Evolutionary conservation across 768 basidiomycete genomes (phyloP).

Genomic region (Rhizopogon roseolus): DNA sequence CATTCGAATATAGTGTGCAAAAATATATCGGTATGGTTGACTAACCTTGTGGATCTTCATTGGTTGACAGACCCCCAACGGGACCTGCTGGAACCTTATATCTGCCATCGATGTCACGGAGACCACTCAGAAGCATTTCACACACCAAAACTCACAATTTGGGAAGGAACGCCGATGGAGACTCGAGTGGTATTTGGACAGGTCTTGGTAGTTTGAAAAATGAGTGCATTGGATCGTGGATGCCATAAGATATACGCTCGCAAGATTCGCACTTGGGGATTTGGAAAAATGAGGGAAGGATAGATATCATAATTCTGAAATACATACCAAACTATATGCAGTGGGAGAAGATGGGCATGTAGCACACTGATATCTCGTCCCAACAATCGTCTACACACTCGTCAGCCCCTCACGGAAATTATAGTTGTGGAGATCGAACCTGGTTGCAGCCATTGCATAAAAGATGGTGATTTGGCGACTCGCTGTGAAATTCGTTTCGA

Average conservation of each 20-base stretch:
- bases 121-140: slow-evolving; percentile 1
- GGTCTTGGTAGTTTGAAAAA: slow-evolving; percentile 87
- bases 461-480: slow-evolving; percentile 49
- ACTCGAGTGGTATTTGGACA: slow-evolving; percentile 57
- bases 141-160: slow-evolving; percentile 42
- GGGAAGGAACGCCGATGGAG: slow-evolving; percentile 60
- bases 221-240: slow-evolving; percentile 81
- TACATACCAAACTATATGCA: slow-evolving; percentile 65
- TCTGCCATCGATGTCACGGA: slow-evolving; percentile 32
- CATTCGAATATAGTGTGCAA: neutral
- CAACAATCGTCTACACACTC: slow-evolving; percentile 57
- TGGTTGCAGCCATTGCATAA: slow-evolving; percentile 57
- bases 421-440: slow-evolving; percentile 32
- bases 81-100: slow-evolving; percentile 65
- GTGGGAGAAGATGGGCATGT: slow-evolving; percentile 76
- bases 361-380: slow-evolving; percentile 84
- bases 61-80: slow-evolving; percentile 28
- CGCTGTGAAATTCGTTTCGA: slow-evolving; percentile 23
- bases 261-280: slow-evolving; percentile 70
- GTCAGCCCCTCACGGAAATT: neutral
- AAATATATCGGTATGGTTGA: neutral
- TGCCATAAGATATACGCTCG: slow-evolving; percentile 68
- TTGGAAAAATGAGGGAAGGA: neutral
- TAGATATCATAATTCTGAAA: neutral
- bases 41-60: slow-evolving; percentile 54